Evolutionary conservation across 805 yeast genomes (phyloP).

Genomic region (Saccharomycopsis oosterbeekiorum): DNA sequence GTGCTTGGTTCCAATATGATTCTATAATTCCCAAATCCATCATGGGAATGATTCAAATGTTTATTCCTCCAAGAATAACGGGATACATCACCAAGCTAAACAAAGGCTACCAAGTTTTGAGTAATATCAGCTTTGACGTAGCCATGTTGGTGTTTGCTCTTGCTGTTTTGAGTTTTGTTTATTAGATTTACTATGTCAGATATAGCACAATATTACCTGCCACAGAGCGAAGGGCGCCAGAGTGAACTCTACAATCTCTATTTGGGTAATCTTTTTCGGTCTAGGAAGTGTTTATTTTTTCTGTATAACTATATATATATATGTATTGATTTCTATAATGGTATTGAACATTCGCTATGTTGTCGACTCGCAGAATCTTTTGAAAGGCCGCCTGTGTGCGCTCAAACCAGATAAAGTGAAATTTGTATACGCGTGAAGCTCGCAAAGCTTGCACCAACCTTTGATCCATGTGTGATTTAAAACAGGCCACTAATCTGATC

Average conservation of each 20-base stretch:
- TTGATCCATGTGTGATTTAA: too few relatives aligned
- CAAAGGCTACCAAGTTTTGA: constrained; percentile 14
- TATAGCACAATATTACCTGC: neutral
- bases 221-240: too few relatives aligned
- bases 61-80: neutral
- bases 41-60: neutral
- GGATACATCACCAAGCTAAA: neutral
- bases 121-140: constrained; percentile 10
- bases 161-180: constrained; percentile 1
- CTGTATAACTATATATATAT: too few relatives aligned
- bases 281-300: neutral
- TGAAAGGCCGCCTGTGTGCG: too few relatives aligned
- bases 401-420: too few relatives aligned
- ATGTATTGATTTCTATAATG: too few relatives aligned
- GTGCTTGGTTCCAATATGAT: constrained; percentile 13
- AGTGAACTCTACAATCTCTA: neutral
- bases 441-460: too few relatives aligned
- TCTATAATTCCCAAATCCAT: constrained; percentile 4
- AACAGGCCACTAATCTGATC: too few relatives aligned
- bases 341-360: too few relatives aligned
- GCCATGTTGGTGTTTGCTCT: constrained; percentile 6
- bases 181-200: neutral
- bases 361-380: too few relatives aligned
- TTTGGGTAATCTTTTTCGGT: too few relatives aligned
- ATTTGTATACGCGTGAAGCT: too few relatives aligned